phyloP scores from a whole-genome alignment of 208 protist genomes.

The Naegleria fowleri region DNA sequence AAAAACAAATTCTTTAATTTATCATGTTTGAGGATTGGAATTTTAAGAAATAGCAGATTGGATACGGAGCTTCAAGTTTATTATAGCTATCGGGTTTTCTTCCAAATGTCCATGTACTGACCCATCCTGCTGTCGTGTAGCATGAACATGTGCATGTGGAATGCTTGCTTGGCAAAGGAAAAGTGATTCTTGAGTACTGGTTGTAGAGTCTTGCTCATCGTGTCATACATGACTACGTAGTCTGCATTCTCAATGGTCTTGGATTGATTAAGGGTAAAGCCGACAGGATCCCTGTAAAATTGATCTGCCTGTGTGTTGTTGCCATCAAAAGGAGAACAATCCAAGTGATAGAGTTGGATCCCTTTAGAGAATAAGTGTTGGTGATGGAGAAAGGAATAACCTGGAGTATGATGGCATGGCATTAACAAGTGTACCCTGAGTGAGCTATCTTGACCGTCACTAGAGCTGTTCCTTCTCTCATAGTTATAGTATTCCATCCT shows the following conservation, averaged over 20 bases:
- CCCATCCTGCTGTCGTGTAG: background rate
- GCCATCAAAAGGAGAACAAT: background rate
- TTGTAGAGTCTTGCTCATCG: background rate
- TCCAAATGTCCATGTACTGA: background rate
- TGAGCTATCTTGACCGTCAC: background rate
- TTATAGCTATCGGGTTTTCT: background rate
- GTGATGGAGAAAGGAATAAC: background rate
- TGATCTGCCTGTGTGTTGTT: background rate
- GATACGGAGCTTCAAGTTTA: too few relatives aligned
- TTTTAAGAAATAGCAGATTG: too few relatives aligned
- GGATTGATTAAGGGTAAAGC: background rate
- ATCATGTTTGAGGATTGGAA: too few relatives aligned
- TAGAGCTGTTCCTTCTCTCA: background rate
- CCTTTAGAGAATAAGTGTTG: background rate
- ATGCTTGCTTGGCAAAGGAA: background rate
- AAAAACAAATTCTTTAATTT: background rate
- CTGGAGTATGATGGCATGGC: slow-evolving; percentile 13
- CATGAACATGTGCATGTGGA: background rate
- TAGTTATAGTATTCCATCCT: background rate
- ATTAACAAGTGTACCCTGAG: background rate
- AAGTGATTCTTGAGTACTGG: too few relatives aligned
- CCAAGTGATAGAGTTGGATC: background rate
- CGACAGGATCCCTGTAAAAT: background rate
- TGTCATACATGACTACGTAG: slow-evolving; percentile 17
- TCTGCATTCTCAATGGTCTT: background rate